phyloP scores from a whole-genome alignment of 1,139 yeast species.

The Yamadazyma buinensis region DNA sequence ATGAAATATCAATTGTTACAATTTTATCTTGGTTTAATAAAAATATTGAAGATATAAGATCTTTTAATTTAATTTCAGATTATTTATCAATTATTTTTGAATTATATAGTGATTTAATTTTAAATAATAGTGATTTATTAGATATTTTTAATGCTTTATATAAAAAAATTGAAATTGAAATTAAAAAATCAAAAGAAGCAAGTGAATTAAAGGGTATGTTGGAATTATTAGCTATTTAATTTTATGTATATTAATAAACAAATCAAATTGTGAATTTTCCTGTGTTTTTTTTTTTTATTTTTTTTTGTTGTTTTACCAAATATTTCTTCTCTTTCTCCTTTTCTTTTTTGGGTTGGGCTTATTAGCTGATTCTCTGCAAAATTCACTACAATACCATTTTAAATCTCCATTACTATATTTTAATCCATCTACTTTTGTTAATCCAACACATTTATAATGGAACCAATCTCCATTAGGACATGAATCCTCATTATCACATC shows the following conservation, averaged over 20 bases:
- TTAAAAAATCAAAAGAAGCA: constrained; percentile 80
- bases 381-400: constrained; percentile 42
- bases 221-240: constrained; percentile 57
- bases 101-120: constrained; percentile 69
- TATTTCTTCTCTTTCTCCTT: constrained; percentile 13
- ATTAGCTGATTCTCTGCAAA: constrained; percentile 22
- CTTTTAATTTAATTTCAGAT: constrained; percentile 73
- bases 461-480: constrained; percentile 51
- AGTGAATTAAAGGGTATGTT: constrained; percentile 91
- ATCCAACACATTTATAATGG: constrained; percentile 47
- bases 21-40: constrained; percentile 77
- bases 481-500: constrained; percentile 37
- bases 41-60: constrained; percentile 74
- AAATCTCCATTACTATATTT: constrained; percentile 34
- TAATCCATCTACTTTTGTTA: constrained; percentile 37
- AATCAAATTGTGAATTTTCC: too few species aligned
- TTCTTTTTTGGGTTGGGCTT: constrained; percentile 13
- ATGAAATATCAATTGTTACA: constrained; percentile 83
- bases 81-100: constrained; percentile 80
- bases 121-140: constrained; percentile 74
- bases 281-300: too few species aligned
- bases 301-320: too few species aligned
- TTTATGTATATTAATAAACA: constrained; percentile 12
- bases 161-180: constrained; percentile 62
- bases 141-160: constrained; percentile 61